Conservation (phyloP, 1,284 basidiomycete species). For the Apiotrichum laibachii region DNA sequence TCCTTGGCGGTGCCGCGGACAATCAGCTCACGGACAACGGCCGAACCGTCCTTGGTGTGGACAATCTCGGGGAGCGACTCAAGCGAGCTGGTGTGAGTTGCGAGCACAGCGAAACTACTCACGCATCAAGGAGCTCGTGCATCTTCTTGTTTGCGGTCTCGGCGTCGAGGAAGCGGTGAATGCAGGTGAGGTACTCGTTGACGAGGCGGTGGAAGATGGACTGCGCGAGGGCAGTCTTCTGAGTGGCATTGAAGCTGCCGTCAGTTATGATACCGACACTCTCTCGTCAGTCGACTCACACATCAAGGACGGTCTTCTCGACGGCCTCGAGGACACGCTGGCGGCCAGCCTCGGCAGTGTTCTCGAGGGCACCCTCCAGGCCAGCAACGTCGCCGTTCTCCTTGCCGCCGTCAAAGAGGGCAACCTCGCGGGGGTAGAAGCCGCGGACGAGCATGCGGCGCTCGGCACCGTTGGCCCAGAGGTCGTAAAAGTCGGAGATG, state of each 20-base stretch:
- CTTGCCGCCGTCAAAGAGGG: constrained; percentile 69
- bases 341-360: constrained; percentile 61
- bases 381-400: constrained; percentile 52
- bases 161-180: constrained; percentile 44
- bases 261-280: neutral
- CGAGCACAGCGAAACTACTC: constrained; percentile 47
- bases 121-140: constrained; percentile 48
- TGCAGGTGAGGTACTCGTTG: constrained; percentile 48
- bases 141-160: constrained; percentile 49
- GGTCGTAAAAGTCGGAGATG: constrained; percentile 79
- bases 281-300: constrained; percentile 60
- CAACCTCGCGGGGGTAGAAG: constrained; percentile 82
- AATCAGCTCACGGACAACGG: constrained; percentile 77
- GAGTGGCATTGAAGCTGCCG: constrained; percentile 76
- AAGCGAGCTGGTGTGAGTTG: constrained; percentile 54
- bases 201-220: constrained; percentile 75
- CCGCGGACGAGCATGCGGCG: constrained; percentile 72
- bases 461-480: constrained; percentile 78
- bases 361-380: constrained; percentile 64
- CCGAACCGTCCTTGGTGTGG: constrained; percentile 83
- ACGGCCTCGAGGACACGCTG: constrained; percentile 65
- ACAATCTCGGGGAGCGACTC: constrained; percentile 84
- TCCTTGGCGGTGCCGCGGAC: constrained; percentile 80
- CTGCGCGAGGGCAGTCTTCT: constrained; percentile 80
- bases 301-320: constrained; percentile 69